These are phyloP conservation scores for Petrea volubilis DNA, from an alignment of 257 asterid species.

Conservation along the genomic window DNA sequence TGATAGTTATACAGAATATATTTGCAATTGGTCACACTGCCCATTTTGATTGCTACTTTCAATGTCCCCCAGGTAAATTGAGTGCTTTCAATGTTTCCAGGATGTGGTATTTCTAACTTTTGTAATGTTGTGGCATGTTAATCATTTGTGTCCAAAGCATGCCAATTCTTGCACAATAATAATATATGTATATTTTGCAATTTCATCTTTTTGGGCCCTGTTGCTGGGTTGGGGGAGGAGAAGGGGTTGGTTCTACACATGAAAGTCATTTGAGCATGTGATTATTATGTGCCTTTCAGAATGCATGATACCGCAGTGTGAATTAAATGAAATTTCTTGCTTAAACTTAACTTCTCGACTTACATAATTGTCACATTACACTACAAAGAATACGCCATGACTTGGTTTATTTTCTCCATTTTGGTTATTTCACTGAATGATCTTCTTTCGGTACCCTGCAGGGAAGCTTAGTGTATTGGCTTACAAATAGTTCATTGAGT, in stretches of 20 bases:
- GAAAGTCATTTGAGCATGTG: not conserved
- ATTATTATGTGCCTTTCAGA: constrained; percentile 4
- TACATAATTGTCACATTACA: not conserved
- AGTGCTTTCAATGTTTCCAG: not conserved
- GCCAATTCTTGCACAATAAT: not conserved
- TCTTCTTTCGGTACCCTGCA: constrained; percentile 44
- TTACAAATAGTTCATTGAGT: constrained; percentile 71
- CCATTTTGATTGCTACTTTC: constrained; percentile 58
- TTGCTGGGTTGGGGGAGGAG: not conserved
- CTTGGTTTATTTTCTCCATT: constrained; percentile 4
- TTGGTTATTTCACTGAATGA: constrained; percentile 5
- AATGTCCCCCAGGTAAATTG: constrained; percentile 73
- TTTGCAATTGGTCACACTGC: constrained; percentile 69
- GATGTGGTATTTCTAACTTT: constrained; percentile 16
- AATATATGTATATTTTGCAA: not conserved
- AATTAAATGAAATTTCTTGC: not conserved
- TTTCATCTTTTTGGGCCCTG: not conserved
- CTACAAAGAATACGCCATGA: not conserved
- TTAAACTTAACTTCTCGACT: not conserved
- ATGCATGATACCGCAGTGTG: constrained; percentile 12
- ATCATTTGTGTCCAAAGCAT: constrained; percentile 9
- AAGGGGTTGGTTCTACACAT: not conserved
- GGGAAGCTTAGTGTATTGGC: constrained; percentile 90
- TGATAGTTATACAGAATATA: constrained; percentile 62
- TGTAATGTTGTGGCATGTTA: constrained; percentile 16